These are phyloP conservation scores for Astragalus membranaceus DNA, from an alignment of 306 rosid species.

Conservation along the genomic window DNA sequence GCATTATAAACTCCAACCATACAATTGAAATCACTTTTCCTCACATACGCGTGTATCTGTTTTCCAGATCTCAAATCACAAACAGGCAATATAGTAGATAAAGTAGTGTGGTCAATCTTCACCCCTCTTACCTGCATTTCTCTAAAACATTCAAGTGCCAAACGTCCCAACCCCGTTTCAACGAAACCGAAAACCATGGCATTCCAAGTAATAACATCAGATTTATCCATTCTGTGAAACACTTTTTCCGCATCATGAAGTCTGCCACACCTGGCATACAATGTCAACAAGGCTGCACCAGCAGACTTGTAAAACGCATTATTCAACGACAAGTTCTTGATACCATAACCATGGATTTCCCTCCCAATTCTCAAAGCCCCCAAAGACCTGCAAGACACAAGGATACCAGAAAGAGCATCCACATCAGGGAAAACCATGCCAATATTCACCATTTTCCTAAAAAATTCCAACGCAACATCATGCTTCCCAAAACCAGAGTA, in stretches of 20 bases:
- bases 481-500: slow-evolving; percentile 27
- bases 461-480: slow-evolving; percentile 29
- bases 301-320: slow-evolving; percentile 38
- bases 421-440: slow-evolving; percentile 34
- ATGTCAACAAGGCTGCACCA: slow-evolving; percentile 40
- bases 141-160: slow-evolving; percentile 32
- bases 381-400: slow-evolving; percentile 33
- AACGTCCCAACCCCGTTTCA: slow-evolving; percentile 27
- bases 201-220: slow-evolving; percentile 47
- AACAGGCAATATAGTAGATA: slow-evolving; percentile 35
- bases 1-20: slow-evolving; percentile 34
- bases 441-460: slow-evolving; percentile 32
- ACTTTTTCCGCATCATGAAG: slow-evolving; percentile 23
- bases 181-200: slow-evolving; percentile 38
- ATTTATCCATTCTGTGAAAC: slow-evolving; percentile 32
- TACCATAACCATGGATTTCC: slow-evolving; percentile 42
- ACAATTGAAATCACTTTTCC: slow-evolving; percentile 13
- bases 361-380: slow-evolving; percentile 30
- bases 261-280: slow-evolving; percentile 29
- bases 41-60: slow-evolving; percentile 32
- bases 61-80: slow-evolving; percentile 41
- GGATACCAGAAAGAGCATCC: slow-evolving; percentile 38
- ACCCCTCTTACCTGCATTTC: slow-evolving; percentile 37
- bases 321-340: slow-evolving; percentile 14
- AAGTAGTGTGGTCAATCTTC: slow-evolving; percentile 27